A percentile compares a stretch with the other conserved stretches of the same genome.
Evolutionary conservation across 2,329 filamentous ascomycete genomes (phyloP).

Genomic region (Aureobasidium mangrovei): DNA sequence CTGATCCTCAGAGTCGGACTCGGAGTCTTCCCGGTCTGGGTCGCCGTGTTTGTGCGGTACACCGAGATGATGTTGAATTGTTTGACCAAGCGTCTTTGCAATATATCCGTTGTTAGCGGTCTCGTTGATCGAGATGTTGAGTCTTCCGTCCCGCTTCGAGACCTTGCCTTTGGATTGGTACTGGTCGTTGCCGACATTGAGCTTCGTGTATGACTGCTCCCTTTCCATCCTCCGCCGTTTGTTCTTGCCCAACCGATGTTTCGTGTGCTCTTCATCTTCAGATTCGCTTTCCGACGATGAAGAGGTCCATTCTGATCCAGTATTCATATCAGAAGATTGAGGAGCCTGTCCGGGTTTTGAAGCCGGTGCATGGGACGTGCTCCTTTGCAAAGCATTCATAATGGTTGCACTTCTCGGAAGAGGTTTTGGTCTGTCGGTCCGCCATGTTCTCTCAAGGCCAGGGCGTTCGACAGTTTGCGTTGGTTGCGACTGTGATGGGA

Average conservation of each 20-base stretch:
- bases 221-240: conserved; percentile 11
- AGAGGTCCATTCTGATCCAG: not conserved
- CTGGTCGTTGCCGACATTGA: conserved; percentile 55
- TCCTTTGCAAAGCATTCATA: conserved; percentile 1
- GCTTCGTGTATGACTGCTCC: conserved; percentile 39
- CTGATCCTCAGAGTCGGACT: not conserved
- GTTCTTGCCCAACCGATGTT: not conserved
- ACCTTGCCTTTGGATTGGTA: conserved; percentile 58
- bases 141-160: conserved; percentile 58
- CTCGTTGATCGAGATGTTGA: conserved; percentile 65
- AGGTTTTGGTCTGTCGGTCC: conserved; percentile 9
- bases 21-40: not conserved
- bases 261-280: not conserved
- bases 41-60: conserved; percentile 26
- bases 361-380: not conserved
- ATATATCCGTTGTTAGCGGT: conserved; percentile 61
- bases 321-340: not conserved
- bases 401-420: conserved; percentile 6
- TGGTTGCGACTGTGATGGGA: conserved; percentile 1
- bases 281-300: not conserved
- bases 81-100: conserved; percentile 61
- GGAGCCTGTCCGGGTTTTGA: not conserved
- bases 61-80: conserved; percentile 48
- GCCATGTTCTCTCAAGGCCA: conserved; percentile 10
- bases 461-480: not conserved